Evolutionary conservation across 371 early-diverging fungal genomes (phyloP).

Genomic region (Mucor lusitanicus): DNA sequence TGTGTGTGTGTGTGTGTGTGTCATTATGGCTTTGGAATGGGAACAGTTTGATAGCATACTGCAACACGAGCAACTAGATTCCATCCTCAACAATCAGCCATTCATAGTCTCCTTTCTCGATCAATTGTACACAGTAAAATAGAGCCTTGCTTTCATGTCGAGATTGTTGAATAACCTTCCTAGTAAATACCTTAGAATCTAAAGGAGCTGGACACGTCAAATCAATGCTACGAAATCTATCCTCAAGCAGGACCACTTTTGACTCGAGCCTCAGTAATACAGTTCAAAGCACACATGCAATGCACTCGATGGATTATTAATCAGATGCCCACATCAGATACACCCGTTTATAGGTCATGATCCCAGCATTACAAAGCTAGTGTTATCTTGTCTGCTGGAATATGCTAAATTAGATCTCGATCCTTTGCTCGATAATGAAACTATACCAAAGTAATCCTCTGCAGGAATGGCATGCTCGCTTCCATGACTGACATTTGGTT

Average conservation of each 20-base stretch:
- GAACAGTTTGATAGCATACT: slow-evolving; percentile 11
- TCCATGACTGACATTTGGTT: background rate
- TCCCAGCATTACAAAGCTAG: background rate
- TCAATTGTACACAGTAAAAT: slow-evolving; percentile 4
- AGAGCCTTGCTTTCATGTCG: background rate
- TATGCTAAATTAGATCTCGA: slow-evolving; percentile 16
- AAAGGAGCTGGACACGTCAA: slow-evolving; percentile 1
- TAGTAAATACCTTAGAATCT: slow-evolving; percentile 4
- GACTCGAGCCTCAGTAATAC: slow-evolving; percentile 16
- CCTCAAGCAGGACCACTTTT: slow-evolving; percentile 11
- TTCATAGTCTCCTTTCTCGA: slow-evolving; percentile 5
- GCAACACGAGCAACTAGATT: background rate
- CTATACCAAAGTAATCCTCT: background rate
- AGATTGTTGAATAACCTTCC: background rate
- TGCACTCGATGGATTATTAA: background rate
- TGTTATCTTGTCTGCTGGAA: slow-evolving; percentile 13
- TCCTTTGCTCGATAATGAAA: background rate
- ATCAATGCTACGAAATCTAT: slow-evolving; percentile 9
- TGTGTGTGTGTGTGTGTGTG: no score
- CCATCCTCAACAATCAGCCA: background rate
- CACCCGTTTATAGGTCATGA: slow-evolving; percentile 16
- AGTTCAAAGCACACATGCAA: background rate
- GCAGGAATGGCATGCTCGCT: background rate
- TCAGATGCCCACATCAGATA: background rate
- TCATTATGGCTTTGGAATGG: slow-evolving; percentile 16